These are phyloP conservation scores for Capsicum baccatum DNA, from an alignment of 257 asterid species.

Conservation along the genomic window DNA sequence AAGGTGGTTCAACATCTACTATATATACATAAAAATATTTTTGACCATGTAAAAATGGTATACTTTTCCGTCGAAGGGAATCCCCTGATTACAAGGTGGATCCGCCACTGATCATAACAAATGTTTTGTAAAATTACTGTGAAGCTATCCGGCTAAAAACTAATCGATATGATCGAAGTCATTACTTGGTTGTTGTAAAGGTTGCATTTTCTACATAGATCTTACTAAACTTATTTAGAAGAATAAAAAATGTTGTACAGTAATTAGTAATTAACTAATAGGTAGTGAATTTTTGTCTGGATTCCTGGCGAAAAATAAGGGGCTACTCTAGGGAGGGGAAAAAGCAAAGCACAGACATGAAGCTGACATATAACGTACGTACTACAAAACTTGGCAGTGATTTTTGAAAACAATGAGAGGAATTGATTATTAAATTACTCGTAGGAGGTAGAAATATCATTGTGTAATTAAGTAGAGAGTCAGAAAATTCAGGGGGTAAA, in stretches of 20 bases:
- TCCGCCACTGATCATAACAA: too few species aligned
- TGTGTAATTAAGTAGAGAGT: conserved; percentile 25
- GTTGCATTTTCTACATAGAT: neutral
- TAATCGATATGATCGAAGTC: too few species aligned
- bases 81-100: too few species aligned
- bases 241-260: neutral
- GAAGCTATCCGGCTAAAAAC: neutral
- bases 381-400: conserved; percentile 13
- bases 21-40: too few species aligned
- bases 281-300: neutral
- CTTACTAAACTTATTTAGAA: neutral
- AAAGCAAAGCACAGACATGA: conserved; percentile 5
- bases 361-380: conserved; percentile 2
- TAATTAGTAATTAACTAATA: neutral
- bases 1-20: too few species aligned
- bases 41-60: too few species aligned
- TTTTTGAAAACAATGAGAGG: conserved; percentile 10
- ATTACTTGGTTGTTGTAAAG: neutral
- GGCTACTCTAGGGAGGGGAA: neutral
- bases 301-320: conserved; percentile 1
- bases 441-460: neutral
- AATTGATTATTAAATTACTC: neutral
- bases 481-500: conserved; percentile 14
- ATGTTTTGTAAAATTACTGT: too few species aligned
- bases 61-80: too few species aligned